phyloP scores from a whole-genome alignment of 805 yeast species.

The Lachancea mirantina region DNA sequence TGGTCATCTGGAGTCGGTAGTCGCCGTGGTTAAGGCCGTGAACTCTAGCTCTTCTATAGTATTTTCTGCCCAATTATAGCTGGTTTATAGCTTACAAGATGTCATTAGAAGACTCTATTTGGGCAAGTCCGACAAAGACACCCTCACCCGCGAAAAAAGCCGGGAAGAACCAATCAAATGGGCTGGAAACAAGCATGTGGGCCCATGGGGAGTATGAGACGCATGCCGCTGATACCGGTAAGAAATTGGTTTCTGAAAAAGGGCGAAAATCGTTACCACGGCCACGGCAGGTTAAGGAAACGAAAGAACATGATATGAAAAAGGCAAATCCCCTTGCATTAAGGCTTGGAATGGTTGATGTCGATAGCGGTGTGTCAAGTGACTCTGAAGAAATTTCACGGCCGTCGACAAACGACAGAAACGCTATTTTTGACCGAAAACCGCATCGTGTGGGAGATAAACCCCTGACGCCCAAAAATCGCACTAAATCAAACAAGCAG shows the following conservation, averaged over 20 bases:
- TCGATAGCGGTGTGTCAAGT: conserved; percentile 3
- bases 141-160: background rate
- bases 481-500: conserved; percentile 8
- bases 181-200: conserved; percentile 4
- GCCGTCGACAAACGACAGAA: conserved; percentile 9
- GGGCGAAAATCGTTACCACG: background rate
- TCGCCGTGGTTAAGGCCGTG: too few relatives aligned
- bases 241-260: background rate
- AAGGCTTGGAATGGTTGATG: conserved; percentile 6
- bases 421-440: conserved; percentile 8
- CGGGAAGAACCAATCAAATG: background rate
- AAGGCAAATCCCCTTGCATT: conserved; percentile 7
- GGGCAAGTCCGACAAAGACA: background rate
- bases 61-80: too few relatives aligned
- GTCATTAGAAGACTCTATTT: conserved; percentile 2
- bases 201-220: background rate
- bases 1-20: too few relatives aligned
- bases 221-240: background rate
- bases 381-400: conserved; percentile 9
- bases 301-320: background rate
- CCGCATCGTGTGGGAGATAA: background rate
- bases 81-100: background rate
- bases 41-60: too few relatives aligned
- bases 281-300: background rate
- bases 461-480: conserved; percentile 2